Conservation (phyloP, 306 rosid species). For the Sesbania bispinosa region DNA sequence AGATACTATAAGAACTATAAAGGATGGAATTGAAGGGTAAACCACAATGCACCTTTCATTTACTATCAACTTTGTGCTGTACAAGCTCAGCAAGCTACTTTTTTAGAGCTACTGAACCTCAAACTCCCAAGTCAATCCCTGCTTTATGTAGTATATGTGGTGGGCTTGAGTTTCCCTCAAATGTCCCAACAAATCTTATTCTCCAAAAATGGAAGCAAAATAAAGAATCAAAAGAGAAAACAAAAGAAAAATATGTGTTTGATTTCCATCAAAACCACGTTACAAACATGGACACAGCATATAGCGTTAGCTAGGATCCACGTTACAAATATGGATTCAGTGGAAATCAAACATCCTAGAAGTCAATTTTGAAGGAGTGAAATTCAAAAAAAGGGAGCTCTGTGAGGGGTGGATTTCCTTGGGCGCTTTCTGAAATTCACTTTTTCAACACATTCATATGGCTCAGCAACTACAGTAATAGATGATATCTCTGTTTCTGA, state of each 20-base stretch:
- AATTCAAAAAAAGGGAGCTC: slow-evolving; percentile 38
- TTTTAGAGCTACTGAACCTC: too few species aligned
- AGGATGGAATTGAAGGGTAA: slow-evolving; percentile 7
- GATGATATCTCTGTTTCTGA: slow-evolving; percentile 57
- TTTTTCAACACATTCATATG: slow-evolving; percentile 48
- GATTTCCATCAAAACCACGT: too few species aligned
- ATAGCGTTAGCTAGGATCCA: too few species aligned
- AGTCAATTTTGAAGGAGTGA: background rate
- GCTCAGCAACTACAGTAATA: slow-evolving; percentile 55
- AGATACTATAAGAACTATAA: background rate
- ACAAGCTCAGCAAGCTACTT: slow-evolving; percentile 38
- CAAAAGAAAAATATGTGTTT: too few species aligned
- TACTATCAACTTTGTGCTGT: slow-evolving; percentile 35
- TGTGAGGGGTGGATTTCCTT: slow-evolving; percentile 66
- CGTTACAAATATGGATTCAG: too few species aligned
- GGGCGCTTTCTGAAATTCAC: slow-evolving; percentile 60
- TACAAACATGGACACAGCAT: too few species aligned
- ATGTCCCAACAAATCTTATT: background rate
- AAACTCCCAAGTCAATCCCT: too few species aligned
- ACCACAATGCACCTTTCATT: background rate
- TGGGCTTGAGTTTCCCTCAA: too few species aligned
- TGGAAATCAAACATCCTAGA: too few species aligned
- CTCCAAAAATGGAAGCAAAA: background rate
- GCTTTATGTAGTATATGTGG: too few species aligned
- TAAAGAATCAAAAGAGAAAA: background rate